Conservation (phyloP, 176 grass and related monocot species). For the Carex littledalei region DNA sequence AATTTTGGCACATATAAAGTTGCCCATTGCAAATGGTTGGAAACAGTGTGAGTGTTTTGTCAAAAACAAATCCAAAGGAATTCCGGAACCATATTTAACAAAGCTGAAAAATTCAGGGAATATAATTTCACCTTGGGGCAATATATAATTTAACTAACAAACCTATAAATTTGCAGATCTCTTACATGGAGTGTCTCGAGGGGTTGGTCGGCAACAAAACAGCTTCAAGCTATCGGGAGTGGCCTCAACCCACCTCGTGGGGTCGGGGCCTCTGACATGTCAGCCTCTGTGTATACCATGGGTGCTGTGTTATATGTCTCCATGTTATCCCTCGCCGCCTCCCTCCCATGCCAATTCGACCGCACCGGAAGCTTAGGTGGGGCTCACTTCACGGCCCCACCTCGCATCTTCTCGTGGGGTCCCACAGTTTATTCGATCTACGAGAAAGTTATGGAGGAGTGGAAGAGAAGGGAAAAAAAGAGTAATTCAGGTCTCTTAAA, state of each 20-base stretch:
- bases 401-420: constrained; percentile 60
- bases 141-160: not conserved
- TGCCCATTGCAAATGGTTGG: not conserved
- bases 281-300: constrained; percentile 59
- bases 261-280: constrained; percentile 39
- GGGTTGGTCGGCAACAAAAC: constrained; percentile 80
- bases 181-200: constrained; percentile 93
- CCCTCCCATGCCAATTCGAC: constrained; percentile 85
- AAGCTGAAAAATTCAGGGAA: not conserved
- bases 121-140: not conserved
- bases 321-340: constrained; percentile 53
- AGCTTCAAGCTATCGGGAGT: constrained; percentile 76
- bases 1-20: not conserved
- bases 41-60: not conserved
- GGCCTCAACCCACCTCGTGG: constrained; percentile 53
- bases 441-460: constrained; percentile 76
- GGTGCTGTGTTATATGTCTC: constrained; percentile 51
- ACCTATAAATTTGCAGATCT: constrained; percentile 16
- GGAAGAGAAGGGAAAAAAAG: constrained; percentile 83
- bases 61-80: not conserved
- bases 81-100: not conserved
- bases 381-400: constrained; percentile 49
- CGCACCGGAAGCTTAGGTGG: constrained; percentile 42
- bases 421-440: constrained; percentile 33
- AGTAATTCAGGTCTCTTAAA: constrained; percentile 61